phyloP scores from a whole-genome alignment of 192 early-diverging fungal species.

The Borealophlyctis nickersoniae region DNA sequence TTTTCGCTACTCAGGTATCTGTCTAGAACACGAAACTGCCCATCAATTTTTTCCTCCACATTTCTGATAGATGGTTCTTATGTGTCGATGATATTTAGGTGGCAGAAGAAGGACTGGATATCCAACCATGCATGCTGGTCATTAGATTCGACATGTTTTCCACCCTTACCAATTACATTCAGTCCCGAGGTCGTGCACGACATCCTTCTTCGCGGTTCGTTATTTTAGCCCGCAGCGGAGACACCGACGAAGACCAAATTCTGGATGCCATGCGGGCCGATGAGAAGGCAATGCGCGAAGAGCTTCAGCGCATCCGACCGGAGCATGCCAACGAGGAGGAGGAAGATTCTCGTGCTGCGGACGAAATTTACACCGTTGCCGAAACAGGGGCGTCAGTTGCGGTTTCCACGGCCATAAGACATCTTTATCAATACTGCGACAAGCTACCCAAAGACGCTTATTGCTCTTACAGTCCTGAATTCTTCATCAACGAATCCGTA shows the following conservation, averaged over 20 bases:
- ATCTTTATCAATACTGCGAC: constrained; percentile 71
- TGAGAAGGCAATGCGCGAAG: constrained; percentile 28
- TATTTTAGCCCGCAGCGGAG: constrained; percentile 52
- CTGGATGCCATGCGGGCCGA: constrained; percentile 19
- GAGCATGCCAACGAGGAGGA: constrained; percentile 8
- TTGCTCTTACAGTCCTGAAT: constrained; percentile 47
- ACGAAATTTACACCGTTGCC: constrained; percentile 52
- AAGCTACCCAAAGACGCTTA: constrained; percentile 63
- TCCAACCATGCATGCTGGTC: constrained; percentile 86
- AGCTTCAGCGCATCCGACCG: constrained; percentile 9
- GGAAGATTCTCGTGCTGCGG: constrained; percentile 14
- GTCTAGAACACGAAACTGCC: no score
- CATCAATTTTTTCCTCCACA: background rate
- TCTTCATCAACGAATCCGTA: constrained; percentile 27
- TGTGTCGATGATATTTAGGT: constrained; percentile 57
- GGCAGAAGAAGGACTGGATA: constrained; percentile 93
- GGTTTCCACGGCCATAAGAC: constrained; percentile 58
- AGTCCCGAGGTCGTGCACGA: constrained; percentile 85
- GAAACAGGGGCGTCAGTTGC: constrained; percentile 71
- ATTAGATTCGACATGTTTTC: constrained; percentile 61
- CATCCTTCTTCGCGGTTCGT: constrained; percentile 69
- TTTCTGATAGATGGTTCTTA: constrained; percentile 4
- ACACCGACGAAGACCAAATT: constrained; percentile 4
- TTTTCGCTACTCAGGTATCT: constrained; percentile 82
- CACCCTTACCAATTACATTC: constrained; percentile 75